Evolutionary conservation across 2,329 filamentous ascomycete species (phyloP), one percentile per base, ranked within the genome.

Genomic region (Colletotrichum eremochloae): DNA sequence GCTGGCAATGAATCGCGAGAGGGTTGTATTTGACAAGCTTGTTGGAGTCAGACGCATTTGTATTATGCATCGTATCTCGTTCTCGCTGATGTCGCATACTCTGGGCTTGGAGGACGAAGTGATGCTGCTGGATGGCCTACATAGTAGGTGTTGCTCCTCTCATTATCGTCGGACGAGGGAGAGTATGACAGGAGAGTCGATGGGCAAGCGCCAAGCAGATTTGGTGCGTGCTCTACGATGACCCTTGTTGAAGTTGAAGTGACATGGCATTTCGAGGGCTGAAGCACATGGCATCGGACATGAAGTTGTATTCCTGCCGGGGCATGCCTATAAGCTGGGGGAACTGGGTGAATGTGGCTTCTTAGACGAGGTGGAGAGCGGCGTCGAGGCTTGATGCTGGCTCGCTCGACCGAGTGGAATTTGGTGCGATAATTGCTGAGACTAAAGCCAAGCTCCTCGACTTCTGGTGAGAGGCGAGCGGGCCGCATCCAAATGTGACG

Each of bases 321-420:
- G 42, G 48, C 36, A 29, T 55, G 48, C 36, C 20, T 55, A 24
- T 12, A 20, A 20, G 33, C 36, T 31, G 55, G 24, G 60, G 60
- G 36, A 64, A 56, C 55, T 56, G 48, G 44, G 44, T 69, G n/a
- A 36, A 18, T 18, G 15, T 18, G 56, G 29, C 61, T 73, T 62
- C 55, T 67, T 56, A 55, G 70, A 55, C 50, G 62, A 63, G 46
- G 67, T 71, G 62, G 62, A 57, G n/a, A n/a, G 48, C n/a, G 38
- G 38, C n/a, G 24, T 70, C 31, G 33, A 65, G 60, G 66, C 60
- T 72, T 65, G 60, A 64, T 70, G 70, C 70, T 50, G 42, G 67
- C 29, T 65, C 50, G 46, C 40, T 58, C 61, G 55, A 56, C 46
- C 36, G 50, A 69, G 40, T 38, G 14, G 24, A 42, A 33, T 31